These are phyloP conservation scores for Fusarium sp. DNA, from an alignment of 2,329 filamentous ascomycete species.

Conservation along the genomic window DNA sequence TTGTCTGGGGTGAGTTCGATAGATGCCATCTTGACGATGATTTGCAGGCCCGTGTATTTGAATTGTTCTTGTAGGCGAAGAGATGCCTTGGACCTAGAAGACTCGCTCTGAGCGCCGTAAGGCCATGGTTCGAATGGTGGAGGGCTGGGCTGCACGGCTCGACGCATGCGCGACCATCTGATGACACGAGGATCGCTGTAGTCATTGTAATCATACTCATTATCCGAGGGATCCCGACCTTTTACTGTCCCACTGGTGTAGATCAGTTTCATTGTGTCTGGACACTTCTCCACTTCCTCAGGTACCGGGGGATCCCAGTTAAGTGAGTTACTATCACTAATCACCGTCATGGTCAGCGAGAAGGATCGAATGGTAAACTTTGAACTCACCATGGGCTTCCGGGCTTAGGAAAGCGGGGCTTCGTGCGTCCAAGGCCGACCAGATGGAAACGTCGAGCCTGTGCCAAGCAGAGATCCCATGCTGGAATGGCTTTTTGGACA, in stretches of 20 bases:
- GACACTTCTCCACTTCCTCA: neutral
- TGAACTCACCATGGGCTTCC: neutral
- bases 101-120: neutral
- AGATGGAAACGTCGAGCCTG: neutral
- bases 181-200: neutral
- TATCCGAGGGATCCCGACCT: neutral
- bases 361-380: neutral
- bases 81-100: neutral
- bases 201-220: neutral
- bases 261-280: neutral
- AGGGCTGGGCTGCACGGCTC: neutral
- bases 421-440: neutral
- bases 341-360: too few species aligned
- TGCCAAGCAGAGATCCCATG: constrained; percentile 1
- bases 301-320: neutral
- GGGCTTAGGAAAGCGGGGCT: neutral
- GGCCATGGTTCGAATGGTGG: neutral
- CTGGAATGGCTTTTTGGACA: neutral
- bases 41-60: constrained; percentile 56
- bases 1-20: constrained; percentile 31
- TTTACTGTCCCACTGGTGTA: neutral
- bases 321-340: neutral
- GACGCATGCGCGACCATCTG: neutral
- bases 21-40: constrained; percentile 72
- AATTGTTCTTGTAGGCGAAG: constrained; percentile 24